Evolutionary conservation across 1,284 basidiomycete species (phyloP), one percentile per base, ranked within the genome.

Genomic region (Apiotrichum domesticum): DNA sequence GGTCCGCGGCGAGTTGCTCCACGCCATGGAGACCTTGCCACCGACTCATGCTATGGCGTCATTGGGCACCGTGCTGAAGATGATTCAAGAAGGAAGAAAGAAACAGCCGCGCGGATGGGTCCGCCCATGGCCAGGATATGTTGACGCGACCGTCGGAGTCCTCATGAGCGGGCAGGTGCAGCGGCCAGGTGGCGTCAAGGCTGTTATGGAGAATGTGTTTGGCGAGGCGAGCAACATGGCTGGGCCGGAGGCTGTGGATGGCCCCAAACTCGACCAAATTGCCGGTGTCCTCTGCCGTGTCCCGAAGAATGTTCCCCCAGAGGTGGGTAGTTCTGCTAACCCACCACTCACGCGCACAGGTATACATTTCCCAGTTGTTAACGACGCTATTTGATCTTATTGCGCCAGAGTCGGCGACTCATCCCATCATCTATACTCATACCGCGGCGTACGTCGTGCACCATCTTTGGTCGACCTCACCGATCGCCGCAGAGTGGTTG

Each of bases 401-500:
- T 21, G 58, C 62, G 3, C 58, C 58, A 37, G 60, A 58, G 45
- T 53, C 54, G n/a, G 32, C 61, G 8, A 40, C 59, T 1, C 57
- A 59, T 45, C 63, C 61, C 10, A 32, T 58, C n/a, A 55, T 65
- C 5, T 70, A 68, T 57, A 62, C 64, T 35, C 65, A 66, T 51
- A 63, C 70, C 2, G 68, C 68, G 5, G 64, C 66, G 33, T 70
- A 67, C 43, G 60, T 63, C 43, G 61, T 72, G 13, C 57, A 64
- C 35, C 57, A 60, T 29, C 63, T 70, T 13, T 68, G 65, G 64
- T 49, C 58, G 21, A 58, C 61, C 33, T 54, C 51, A 15, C 56
- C 62, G 4, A 44, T 62, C 29, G 63, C 63, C 4, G 54, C 41
- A 7, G 83, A 10, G 65, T 81, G 11, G 71, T 79, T 32, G 64